Evolutionary conservation across 352 stramenopile species (phyloP).

Genomic region (Pythium sp.): DNA sequence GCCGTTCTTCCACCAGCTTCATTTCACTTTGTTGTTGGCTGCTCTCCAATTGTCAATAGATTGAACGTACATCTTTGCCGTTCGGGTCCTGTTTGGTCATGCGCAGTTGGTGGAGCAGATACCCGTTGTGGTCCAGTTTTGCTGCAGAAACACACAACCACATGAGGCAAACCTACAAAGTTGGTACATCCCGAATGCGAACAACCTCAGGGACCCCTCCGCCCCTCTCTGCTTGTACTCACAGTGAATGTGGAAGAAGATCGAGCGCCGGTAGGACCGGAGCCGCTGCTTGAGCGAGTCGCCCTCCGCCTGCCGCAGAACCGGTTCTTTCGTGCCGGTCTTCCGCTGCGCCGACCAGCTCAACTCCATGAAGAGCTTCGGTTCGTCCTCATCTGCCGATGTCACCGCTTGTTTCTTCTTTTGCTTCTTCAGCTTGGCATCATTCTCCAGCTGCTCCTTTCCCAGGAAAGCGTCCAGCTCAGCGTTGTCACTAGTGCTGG

Average conservation of each 20-base stretch:
- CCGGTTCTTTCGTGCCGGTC: slow-evolving; percentile 52
- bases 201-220: no score
- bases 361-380: slow-evolving; percentile 76
- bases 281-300: slow-evolving; percentile 69
- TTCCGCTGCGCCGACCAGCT: slow-evolving; percentile 60
- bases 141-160: slow-evolving; percentile 24
- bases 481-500: slow-evolving; percentile 17
- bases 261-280: slow-evolving; percentile 61
- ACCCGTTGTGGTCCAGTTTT: slow-evolving; percentile 70
- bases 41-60: not conserved
- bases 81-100: slow-evolving; percentile 69
- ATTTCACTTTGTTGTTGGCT: not conserved
- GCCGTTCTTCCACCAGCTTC: no score
- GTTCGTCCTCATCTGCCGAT: slow-evolving; percentile 30
- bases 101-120: slow-evolving; percentile 57
- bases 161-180: not conserved
- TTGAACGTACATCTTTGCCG: slow-evolving; percentile 53
- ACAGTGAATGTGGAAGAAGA: slow-evolving; percentile 83
- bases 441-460: slow-evolving; percentile 39
- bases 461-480: slow-evolving; percentile 54
- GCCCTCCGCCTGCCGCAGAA: slow-evolving; percentile 67
- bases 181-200: not conserved
- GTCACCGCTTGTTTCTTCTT: slow-evolving; percentile 20
- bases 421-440: slow-evolving; percentile 35
- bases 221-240: not conserved